These are phyloP conservation scores for Penicillium sp. DNA, from an alignment of 2,329 filamentous ascomycete genomes.

Conservation along the genomic window DNA sequence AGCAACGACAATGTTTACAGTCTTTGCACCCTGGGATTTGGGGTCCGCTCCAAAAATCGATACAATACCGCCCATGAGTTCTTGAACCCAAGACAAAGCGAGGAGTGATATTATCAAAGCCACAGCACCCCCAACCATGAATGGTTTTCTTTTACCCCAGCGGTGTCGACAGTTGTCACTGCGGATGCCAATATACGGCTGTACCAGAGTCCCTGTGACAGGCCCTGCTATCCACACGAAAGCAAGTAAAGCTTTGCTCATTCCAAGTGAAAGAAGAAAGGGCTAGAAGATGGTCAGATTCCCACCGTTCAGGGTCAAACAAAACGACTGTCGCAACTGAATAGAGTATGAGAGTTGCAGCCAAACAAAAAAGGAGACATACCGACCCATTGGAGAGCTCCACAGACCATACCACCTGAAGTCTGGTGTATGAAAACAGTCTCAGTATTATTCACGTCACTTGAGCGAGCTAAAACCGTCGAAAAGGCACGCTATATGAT, in stretches of 20 bases:
- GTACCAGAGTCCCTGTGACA: slow-evolving; percentile 69
- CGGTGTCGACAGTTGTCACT: slow-evolving; percentile 69
- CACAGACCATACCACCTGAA: slow-evolving; percentile 94
- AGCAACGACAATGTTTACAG: slow-evolving; percentile 66
- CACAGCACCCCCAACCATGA: slow-evolving; percentile 65
- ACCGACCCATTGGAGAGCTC: slow-evolving; percentile 87
- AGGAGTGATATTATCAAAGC: slow-evolving; percentile 64
- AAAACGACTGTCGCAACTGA: too few relatives aligned
- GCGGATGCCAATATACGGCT: slow-evolving; percentile 75
- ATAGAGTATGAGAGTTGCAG: background rate
- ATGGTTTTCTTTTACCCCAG: slow-evolving; percentile 76
- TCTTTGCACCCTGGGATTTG: slow-evolving; percentile 59
- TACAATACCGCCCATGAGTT: slow-evolving; percentile 63
- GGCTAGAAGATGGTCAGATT: slow-evolving; percentile 40
- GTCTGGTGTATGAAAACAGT: slow-evolving; percentile 37
- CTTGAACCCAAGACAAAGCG: slow-evolving; percentile 66
- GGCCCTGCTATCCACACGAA: slow-evolving; percentile 81
- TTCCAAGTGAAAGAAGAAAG: slow-evolving; percentile 70
- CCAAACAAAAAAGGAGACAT: slow-evolving; percentile 19
- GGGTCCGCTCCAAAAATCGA: slow-evolving; percentile 63
- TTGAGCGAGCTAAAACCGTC: too few relatives aligned
- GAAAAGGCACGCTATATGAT: background rate
- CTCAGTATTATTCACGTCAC: slow-evolving; percentile 1
- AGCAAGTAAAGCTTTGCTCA: slow-evolving; percentile 77
- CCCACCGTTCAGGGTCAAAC: too few relatives aligned